Evolutionary conservation across 2,329 filamentous ascomycete species (phyloP), one percentile per base, ranked within the genome.

Genomic region (Dactylellina drechsleri): DNA sequence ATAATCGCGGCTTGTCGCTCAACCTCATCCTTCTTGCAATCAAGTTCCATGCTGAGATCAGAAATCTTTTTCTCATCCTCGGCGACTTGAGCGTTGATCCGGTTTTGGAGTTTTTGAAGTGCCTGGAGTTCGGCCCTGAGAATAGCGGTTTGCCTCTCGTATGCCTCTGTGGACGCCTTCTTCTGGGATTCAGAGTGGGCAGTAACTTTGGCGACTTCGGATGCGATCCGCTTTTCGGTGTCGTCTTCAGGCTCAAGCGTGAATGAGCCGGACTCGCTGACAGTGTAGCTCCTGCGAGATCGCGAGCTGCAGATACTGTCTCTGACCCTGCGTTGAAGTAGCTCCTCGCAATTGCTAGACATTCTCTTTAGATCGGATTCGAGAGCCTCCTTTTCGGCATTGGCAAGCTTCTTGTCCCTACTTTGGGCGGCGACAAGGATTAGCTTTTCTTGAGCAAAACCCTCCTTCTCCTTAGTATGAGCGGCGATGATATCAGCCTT

Each of bases 331-430:
- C 71, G 71, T 5, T 75, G 71, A 28, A 75, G 49, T n/a, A 75
- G 71, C 40, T 75, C 71, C 18, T 75, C 71, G 59, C 71, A 75
- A 57, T 75, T 75, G n/a, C n/a, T 68, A 8, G 71, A 75, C 71
- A 75, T 75, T 6, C 59, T 58, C 59, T 75, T 75, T 47, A 75
- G 50, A 20, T 75, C 64, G n/a, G 45, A 59, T 53, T 75, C 71
- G 18, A 75, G 71, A 18, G 71, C 71, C 47, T 75, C 71, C 53
- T 68, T 75, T 41, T 75, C 71, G 12, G 64, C 71, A 49, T 59
- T 64, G 4, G 71, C 71, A 20, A 75, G 58, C 18, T 75, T 75
- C 47, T 65, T 68, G 50, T 75, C 71, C 45, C 64, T 68, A 6
- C 45, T 16, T 47, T 75, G 71, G 20, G 71, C 52, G 8, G 71